Evolutionary conservation across 768 basidiomycete genomes (phyloP), one percentile per base, ranked within the genome.

Genomic region (Tulasnella sp.): DNA sequence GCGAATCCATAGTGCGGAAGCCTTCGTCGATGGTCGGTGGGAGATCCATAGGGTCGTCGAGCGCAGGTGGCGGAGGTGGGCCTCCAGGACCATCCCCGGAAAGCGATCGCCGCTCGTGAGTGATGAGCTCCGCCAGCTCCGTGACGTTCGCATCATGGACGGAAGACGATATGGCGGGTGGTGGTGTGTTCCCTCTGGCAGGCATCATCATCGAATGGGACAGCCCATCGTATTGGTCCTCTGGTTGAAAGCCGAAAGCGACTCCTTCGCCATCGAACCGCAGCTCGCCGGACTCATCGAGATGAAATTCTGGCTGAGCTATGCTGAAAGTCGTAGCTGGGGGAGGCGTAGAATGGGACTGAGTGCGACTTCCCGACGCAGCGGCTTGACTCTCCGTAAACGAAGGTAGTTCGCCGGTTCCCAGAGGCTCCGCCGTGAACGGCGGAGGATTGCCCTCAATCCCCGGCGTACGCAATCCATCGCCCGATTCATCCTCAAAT

Each of bases 31-130:
- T 92, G 4, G 85, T 87, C 11, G 89, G 89, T 3, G 89, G 89
- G 21, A 88, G 89, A 68, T 92, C 89, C 1, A 82, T 83, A 21
- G 89, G 89, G 69, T 92, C 89, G 65, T 92, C 89, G 74, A 90
- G 78, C 31, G 83, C 81, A 17, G 84, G 84, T 0, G 87, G 87
- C 3, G 88, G 88, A 0, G 88, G 89, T 0, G 85, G 87, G 1
- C 76, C 81, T 22, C 73, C 70, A 45, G 70, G 71, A 27, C 72
- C 72, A 53, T 74, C 52, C 29, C 29, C 19, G 22, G 4, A 44
- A 24, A 29, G 59, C 31, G 2, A 43, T 53, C 10, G 22, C 31
- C 72, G 73, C 50, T 76, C 78, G 49, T 82, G 82, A 11, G 78
- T 49, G 57, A 72, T 73, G 31, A 83, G 73, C 56, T 78, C 80